Percentiles rank a stretch among this genome's conserved stretches.
Evolutionary conservation across 169 alveolate species (phyloP).

Genomic region (Cryptosporidium canis): DNA sequence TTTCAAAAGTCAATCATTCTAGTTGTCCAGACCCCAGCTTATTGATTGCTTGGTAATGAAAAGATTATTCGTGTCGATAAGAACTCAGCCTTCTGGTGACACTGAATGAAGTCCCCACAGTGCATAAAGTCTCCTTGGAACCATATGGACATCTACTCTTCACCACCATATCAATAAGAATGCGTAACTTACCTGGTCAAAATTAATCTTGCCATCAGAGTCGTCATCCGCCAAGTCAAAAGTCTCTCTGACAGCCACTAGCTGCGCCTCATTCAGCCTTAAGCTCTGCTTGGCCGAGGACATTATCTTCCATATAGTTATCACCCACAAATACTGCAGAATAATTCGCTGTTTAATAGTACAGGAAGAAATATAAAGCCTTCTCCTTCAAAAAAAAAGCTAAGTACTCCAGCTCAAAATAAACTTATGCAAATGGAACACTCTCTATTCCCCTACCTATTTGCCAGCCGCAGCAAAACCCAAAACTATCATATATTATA

Average conservation of each 20-base stretch:
- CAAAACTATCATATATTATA: not conserved
- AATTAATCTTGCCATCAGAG: slow-evolving; percentile 67
- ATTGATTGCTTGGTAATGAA: not conserved
- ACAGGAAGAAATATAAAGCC: not conserved
- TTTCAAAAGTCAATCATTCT: too few species aligned
- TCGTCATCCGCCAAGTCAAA: slow-evolving; percentile 66
- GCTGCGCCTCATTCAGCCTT: slow-evolving; percentile 55
- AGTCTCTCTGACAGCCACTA: slow-evolving; percentile 50
- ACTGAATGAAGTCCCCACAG: not conserved
- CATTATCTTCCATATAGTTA: not conserved
- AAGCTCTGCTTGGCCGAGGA: slow-evolving; percentile 21
- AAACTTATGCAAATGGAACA: too few species aligned
- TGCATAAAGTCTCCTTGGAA: not conserved
- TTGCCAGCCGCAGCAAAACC: not conserved
- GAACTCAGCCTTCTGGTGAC: not conserved
- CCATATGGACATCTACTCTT: not conserved
- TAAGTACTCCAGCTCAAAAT: too few species aligned
- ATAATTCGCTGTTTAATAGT: not conserved
- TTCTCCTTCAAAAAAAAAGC: too few species aligned
- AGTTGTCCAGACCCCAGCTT: too few species aligned
- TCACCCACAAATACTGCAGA: not conserved
- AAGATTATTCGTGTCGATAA: not conserved
- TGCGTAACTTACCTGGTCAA: slow-evolving; percentile 65
- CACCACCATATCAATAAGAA: not conserved
- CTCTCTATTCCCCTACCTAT: not conserved